Evolutionary conservation across 805 yeast genomes (phyloP), one percentile per base, ranked within the genome.

Genomic region (Wickerhamiella nectarea): DNA sequence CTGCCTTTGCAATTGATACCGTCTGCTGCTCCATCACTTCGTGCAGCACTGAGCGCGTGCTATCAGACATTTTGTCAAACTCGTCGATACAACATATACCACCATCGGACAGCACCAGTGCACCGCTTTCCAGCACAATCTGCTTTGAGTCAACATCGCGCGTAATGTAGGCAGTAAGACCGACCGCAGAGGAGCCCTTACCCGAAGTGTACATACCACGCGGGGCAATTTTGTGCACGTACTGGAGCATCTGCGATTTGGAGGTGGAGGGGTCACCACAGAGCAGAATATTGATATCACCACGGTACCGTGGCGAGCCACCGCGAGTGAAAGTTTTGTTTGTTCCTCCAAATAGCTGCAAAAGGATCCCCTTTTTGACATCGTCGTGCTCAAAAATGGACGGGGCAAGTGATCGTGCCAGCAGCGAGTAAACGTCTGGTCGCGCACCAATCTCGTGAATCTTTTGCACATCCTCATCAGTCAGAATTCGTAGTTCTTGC

Each of bases 11-110:
- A 56, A 91, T 85, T 8, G 96, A 86, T 36, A 91, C 91, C 1
- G 98, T 91, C 62, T 91, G 98, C 61, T 91, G 98, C 66, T 91
- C 98, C 98, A 91, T 91, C 9, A 91, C 98, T 69, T 91, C 98
- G 60, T 91, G 98, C 43, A 91, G 67, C 9, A 91, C 97, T 7
- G 95, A 85, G 56, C 97, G 70, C 0, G 97, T 89, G 1, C 93
- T 66, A 53, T 91, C 97, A 44, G 80, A 74, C 98, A 91, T 91
- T 64, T 91, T 91, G 65, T 91, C 98, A 58, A 89, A 91, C 68
- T 91, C 98, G 68, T 91, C 98, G 59, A 91, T 91, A 65, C 98
- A 91, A 67, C 98, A 91, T 35, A 91, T 78, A 70, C 98, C 98
- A 46, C 97, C 97, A 63, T 91, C 98, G 8, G 95, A 84, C 36